Base-by-base conservation (phyloP, 345 rosid genomes). In the thale cress (Arabidopsis thaliana) region DNA sequence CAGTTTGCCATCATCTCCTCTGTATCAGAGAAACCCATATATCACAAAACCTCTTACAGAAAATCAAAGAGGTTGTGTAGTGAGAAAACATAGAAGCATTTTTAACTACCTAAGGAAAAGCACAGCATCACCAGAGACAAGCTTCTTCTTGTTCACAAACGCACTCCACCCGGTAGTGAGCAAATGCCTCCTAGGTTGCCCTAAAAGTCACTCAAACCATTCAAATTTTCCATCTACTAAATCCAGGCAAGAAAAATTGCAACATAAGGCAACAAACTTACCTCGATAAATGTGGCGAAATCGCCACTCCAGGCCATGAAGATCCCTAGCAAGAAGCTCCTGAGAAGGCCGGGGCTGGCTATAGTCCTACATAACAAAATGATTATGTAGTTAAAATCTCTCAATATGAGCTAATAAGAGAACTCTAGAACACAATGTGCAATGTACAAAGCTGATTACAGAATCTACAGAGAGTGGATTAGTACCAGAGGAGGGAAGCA, bases 101-200 rank as follows among this genome's bases (percentile, higher is more conserved):
- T 33, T 23, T 33, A 20, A 14, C 11, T 79, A 93, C 99, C 98
- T 89, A 20, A 93, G 93, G 79, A 96, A 96, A 59, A 96, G 97
- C 67, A 96, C 97, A 46, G 98, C 99, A 84, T 96, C 99, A 75
- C 99, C 99, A 14, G 98, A 91, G 49, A 96, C 95, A 58, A 96
- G 97, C 78, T 93, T 93, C 89, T 96, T 96, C 91, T 85, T 91
- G 79, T 96, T 96, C 4, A 96, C 98, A 79, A 96, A 96, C 22
- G 93, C 94, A 81, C 97, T 96, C 99, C 99, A 96, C 46, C 99
- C 99, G 6, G 98, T 96, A 6, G 99, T 96, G 13, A 96, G 96
- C 90, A 96, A 83, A 82, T 96, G 99, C 84, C 99, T 87, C 73
- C 98, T 87, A 14, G 99, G 99, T 82, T 93, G 99, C 32, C 99